Evolutionary conservation across 2,329 filamentous ascomycete species (phyloP), one percentile per base, ranked within the genome.

Genomic region (Fusarium sp.): DNA sequence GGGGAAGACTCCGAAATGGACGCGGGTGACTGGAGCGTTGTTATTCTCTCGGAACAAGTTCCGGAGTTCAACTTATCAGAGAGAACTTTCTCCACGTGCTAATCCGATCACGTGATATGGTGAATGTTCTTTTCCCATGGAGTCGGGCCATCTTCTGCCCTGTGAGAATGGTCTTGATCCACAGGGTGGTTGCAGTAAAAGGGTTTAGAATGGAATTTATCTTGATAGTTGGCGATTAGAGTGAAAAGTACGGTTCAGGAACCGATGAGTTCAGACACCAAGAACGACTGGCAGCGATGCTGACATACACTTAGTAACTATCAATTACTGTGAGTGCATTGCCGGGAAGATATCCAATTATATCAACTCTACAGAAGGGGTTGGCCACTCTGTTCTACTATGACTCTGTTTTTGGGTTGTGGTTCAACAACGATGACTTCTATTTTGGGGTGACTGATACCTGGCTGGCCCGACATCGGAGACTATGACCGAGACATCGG

Each of bases 41-140:
- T 69, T 51, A 53, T 66, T 55, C 56, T 57, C 66, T 70, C 66
- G 66, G 66, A 56, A 36, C 45, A 23, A 54, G 44, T 69, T 63
- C 62, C 66, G 66, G 66, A 42, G 44, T 55, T 52, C 45, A 33
- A 46, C 41, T 40, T 51, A 51, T 51, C 34, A 15, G 18, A 34
- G 46, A 18, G 41, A 33, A 26, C 26, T 41, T 44, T 50, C 33
- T 50, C 52, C 57, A 45, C 57, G 38, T 34, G 23, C 44, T 50
- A 30, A 33, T 44, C 52, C 49, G 66, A 42, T 69, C 66, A 69
- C 66, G 66, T 69, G 66, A 54, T 12, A 1, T 11, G 0, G 12
- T 4, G 20, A 16, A 11, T 18, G 12, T 15, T 30, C 30, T 20
- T 23, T 51, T 40, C 50, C 33, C 45, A 47, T 49, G 46, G 49